Evolutionary conservation across 2,329 filamentous ascomycete genomes (phyloP).

Genomic region (Diaporthe sp.): DNA sequence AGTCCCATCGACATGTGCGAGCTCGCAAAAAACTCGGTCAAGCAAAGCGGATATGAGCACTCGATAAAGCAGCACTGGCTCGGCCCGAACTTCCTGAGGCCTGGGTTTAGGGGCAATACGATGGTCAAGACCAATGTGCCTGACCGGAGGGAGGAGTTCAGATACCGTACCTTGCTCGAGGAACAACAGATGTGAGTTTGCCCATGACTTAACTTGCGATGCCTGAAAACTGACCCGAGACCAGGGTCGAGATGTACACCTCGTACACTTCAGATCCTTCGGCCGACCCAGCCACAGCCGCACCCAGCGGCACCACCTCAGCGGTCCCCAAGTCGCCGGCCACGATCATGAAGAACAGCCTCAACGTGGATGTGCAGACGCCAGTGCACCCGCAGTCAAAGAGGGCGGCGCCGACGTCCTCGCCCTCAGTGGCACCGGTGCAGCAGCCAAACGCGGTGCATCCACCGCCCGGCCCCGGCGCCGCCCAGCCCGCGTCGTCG

Average conservation of each 20-base stretch:
- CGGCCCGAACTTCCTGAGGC: conserved; percentile 81
- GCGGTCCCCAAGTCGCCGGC: conserved; percentile 44
- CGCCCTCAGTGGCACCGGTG: conserved; percentile 19
- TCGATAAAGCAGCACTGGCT: conserved; percentile 93
- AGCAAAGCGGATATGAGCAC: conserved; percentile 93
- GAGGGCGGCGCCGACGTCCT: conserved; percentile 37
- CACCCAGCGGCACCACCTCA: conserved; percentile 24
- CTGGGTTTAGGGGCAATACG: conserved; percentile 87
- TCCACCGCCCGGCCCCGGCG: not conserved
- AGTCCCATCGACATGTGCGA: conserved; percentile 99
- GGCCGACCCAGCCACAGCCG: conserved; percentile 9
- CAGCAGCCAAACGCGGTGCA: conserved; percentile 14
- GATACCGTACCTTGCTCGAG: conserved; percentile 86
- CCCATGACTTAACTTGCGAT: not conserved
- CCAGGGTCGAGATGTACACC: conserved; percentile 60
- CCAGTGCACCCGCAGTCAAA: not conserved
- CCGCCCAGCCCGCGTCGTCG: conserved; percentile 18
- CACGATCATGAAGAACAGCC: conserved; percentile 43
- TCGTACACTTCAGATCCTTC: conserved; percentile 48
- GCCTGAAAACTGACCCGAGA: conserved; percentile 28
- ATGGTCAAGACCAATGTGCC: conserved; percentile 98
- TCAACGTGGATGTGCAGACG: conserved; percentile 30
- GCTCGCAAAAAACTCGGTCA: conserved; percentile 94
- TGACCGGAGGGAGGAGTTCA: conserved; percentile 90
- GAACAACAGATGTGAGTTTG: conserved; percentile 84